Base-by-base conservation (phyloP, 169 alveolate genomes). In the Babesia bovis region DNA sequence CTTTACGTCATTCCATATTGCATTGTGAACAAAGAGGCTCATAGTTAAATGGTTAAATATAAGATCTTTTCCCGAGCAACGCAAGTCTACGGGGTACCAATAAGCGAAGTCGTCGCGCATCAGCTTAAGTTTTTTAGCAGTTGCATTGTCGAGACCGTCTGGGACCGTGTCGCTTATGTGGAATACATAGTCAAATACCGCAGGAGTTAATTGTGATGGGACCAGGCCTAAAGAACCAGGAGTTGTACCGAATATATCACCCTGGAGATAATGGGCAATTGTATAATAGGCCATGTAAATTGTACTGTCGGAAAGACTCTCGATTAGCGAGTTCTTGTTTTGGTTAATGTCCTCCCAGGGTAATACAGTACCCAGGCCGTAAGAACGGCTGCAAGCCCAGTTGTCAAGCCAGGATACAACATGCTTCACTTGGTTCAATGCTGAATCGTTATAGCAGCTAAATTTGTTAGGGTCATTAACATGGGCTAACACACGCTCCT, bases 221-320 rank as follows among this genome's bases (percentile, higher is more conserved):
- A 67, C 77, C 41, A 96, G 83, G 44, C 95, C 95, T 4, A 94
- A 72, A 9, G 90, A 81, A 23, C 98, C 98, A 0, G 85, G 89
- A 44, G 63, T 67, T 23, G 87, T 85, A 21, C 99, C 99, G 75
- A 91, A 92, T 3, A 94, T 78, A 66, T 82, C 94, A 25, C 95
- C 96, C 60, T 97, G 98, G 40, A 98, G 87, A 59, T 91, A 95
- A 85, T 98, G 99, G 13, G 98, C 95, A 38, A 98, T 92, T 44
- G 99, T 97, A 90, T 98, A 98, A 87, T 96, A 97, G 25, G 99
- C 99, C 98, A 98, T 95, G 82, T 98, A 98, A 55, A 98, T 96
- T 23, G 99, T 98, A 12, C 99, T 96, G 85, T 98, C 99, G 15
- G 99, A 95, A 21, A 98, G 93, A 36, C 99, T 94, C 77, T 98